These are phyloP conservation scores for Asterella californica DNA, from an alignment of 225 moss, liverwort and hornwort species.

Conservation along the genomic window DNA sequence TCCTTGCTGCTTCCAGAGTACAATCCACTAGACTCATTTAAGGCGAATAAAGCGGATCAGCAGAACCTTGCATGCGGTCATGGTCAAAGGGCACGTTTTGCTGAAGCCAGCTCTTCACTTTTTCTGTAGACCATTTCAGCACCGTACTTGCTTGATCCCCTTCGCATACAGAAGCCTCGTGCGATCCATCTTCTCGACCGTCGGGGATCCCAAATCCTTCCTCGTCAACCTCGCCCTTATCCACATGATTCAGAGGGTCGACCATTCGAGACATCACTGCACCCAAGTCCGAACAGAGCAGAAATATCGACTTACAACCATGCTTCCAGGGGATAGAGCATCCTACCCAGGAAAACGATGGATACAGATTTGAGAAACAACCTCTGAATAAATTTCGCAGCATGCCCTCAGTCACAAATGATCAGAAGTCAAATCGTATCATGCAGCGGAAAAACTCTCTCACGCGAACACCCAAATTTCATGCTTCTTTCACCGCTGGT, in stretches of 20 bases:
- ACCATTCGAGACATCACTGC: slow-evolving; percentile 36
- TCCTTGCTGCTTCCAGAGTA: neutral
- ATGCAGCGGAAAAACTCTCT: slow-evolving; percentile 3
- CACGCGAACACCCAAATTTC: neutral
- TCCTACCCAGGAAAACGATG: neutral
- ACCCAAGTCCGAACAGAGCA: neutral
- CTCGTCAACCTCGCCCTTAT: neutral
- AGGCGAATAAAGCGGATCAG: neutral
- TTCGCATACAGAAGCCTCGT: slow-evolving; percentile 5
- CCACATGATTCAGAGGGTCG: slow-evolving; percentile 37
- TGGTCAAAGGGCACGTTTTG: slow-evolving; percentile 33
- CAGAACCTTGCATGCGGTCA: slow-evolving; percentile 38
- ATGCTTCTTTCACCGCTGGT: slow-evolving; percentile 1
- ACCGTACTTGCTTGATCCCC: slow-evolving; percentile 41
- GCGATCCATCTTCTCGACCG: slow-evolving; percentile 1
- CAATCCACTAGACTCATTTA: neutral
- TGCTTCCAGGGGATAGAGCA: neutral
- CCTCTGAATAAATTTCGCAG: slow-evolving; percentile 17
- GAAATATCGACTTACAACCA: neutral
- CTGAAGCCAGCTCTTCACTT: slow-evolving; percentile 43
- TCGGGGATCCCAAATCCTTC: slow-evolving; percentile 12
- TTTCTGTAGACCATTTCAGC: slow-evolving; percentile 36
- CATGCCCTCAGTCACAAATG: slow-evolving; percentile 2
- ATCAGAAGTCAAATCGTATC: slow-evolving; percentile 7
- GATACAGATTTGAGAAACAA: slow-evolving; percentile 1